Conservation (phyloP, 352 stramenopile species). For the Globisporangium sylvaticum region DNA sequence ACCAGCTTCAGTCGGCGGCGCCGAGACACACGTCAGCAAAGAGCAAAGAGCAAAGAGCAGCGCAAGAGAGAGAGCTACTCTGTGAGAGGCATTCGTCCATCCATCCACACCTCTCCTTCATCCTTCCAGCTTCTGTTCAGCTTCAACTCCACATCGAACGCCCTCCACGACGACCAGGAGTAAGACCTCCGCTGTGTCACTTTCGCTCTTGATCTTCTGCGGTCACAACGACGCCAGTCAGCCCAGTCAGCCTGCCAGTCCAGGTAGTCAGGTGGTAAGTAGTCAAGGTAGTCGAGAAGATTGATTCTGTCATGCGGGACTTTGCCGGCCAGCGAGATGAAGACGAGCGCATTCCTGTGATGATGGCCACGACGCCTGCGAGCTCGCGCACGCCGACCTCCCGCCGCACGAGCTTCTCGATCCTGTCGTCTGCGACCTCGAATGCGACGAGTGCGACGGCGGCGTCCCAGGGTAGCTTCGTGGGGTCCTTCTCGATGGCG, state of each 20-base stretch:
- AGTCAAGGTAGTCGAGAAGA: background rate
- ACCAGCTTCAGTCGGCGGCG: background rate
- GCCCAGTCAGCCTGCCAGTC: too few relatives aligned
- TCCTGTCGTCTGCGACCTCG: background rate
- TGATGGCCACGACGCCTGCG: background rate
- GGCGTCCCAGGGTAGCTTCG: slow-evolving; percentile 33
- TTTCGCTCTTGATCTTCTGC: background rate
- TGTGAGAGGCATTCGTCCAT: background rate
- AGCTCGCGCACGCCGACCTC: background rate
- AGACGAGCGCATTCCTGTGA: background rate
- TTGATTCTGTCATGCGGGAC: background rate
- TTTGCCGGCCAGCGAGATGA: slow-evolving; percentile 1
- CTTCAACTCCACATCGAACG: background rate
- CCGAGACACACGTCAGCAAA: background rate
- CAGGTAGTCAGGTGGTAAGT: too few relatives aligned
- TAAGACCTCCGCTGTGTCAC: background rate
- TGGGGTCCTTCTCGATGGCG: slow-evolving; percentile 47
- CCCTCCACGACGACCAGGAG: background rate
- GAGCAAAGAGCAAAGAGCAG: background rate
- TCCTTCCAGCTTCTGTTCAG: background rate
- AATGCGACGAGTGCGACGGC: background rate
- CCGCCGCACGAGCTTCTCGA: slow-evolving; percentile 1
- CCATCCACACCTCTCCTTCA: background rate
- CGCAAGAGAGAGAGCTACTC: background rate
- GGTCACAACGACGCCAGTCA: background rate